Evolutionary conservation across 2,329 filamentous ascomycete species (phyloP), one percentile per base, ranked within the genome.

Genomic region (Gyromitra esculenta): DNA sequence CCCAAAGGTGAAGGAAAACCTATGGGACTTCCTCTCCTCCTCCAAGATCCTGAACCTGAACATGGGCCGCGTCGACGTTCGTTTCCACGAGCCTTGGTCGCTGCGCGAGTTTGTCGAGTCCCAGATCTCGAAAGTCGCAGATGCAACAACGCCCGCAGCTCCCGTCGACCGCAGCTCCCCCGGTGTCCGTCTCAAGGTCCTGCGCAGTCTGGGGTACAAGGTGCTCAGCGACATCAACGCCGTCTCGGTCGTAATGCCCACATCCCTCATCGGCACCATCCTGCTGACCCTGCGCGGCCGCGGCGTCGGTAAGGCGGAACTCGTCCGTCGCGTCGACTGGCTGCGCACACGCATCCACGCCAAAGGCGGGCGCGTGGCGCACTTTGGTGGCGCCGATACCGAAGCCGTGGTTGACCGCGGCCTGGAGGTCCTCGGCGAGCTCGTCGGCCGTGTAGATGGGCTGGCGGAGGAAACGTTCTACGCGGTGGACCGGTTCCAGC

Each of bases 161-260:
- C 81, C 77, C 81, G 74, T 76, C 13, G 62, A 76, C 35, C 25
- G 68, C 60, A 84, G 87, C 43, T 85, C 85, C 57, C 84, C 87
- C 4, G 84, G 86, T 0, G 85, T 91, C 11, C 87, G 91, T 31
- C 88, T 93, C 69, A 91, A 92, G 75, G 85, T 99, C 1, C 85
- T 99, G 11, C 89, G 94, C 45, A 96, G 93, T 0, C 86, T 99
- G 71, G 96, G 96, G 0, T 99, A 97, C 85, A 92, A 92, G 80
- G 94, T 98, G 0, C 86, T 99, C 1, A 91, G 92, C 0, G 93
- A 99, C 81, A 99, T 99, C 84, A 99, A 99, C 82, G 89, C 91
- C 43, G 95, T 97, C 1, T 97, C 94, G 0, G 96, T 99, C 0
- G 93, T 99, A 62, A 99, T 99, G 96, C 96, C 96, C 0, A 98